Percentiles rank a stretch among this genome's conserved stretches.
Conservation (phyloP, 2,329 filamentous ascomycete genomes). For the Cercospora sojina region DNA sequence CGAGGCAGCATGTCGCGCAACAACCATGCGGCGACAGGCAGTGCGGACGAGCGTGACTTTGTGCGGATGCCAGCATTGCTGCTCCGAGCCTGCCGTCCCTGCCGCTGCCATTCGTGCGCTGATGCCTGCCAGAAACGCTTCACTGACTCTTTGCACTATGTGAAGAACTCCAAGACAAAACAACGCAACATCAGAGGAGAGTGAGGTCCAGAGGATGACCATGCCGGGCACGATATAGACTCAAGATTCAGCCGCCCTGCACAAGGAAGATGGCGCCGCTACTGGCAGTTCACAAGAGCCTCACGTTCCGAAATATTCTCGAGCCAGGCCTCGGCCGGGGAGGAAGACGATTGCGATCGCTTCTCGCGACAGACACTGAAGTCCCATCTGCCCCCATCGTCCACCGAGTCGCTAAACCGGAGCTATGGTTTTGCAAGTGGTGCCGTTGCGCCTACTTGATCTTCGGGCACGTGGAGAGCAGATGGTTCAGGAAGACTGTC, state of each 20-base stretch:
- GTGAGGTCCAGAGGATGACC: constrained; percentile 1
- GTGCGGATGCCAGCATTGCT: neutral
- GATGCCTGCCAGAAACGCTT: neutral
- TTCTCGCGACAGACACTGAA: neutral
- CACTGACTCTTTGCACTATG: neutral
- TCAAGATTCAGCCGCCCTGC: constrained; percentile 5
- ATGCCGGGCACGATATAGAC: neutral
- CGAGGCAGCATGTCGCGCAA: neutral
- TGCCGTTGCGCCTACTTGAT: neutral
- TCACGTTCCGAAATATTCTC: constrained; percentile 14
- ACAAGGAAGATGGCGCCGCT: constrained; percentile 3
- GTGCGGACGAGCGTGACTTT: neutral
- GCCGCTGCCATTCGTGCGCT: neutral
- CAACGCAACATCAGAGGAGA: neutral
- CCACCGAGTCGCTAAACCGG: neutral
- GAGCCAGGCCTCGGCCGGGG: neutral
- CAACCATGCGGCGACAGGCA: neutral
- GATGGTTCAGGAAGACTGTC: no score
- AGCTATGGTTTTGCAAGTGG: neutral
- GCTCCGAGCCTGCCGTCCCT: neutral
- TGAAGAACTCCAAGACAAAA: neutral
- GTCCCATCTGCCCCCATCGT: neutral
- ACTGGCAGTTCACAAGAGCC: neutral
- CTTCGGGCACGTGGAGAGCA: no score
- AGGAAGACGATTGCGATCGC: neutral